Evolutionary conservation across 495 filamentous ascomycete species (phyloP), one percentile per base, ranked within the genome.

Genomic region (Aspergillus taichungensis): DNA sequence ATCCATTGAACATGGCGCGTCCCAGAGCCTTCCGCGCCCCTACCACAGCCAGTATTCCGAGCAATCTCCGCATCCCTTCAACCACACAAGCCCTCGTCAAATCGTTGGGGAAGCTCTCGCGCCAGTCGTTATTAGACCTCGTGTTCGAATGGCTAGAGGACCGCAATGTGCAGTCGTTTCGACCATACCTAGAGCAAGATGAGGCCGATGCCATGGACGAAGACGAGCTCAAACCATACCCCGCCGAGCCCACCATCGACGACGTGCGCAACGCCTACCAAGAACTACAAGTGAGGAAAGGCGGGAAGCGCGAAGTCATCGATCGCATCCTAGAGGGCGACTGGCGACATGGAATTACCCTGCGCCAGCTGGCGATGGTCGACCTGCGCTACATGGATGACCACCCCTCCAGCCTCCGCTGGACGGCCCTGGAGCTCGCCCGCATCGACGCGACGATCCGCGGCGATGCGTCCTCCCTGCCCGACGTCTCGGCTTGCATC

Each of bases 301-400:
- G 85, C 3, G 76, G 74, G 8, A 85, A 82, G 51, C 72, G 80
- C 37, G 87, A 94, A 56, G 75, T 91, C 5, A 66, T 86, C 6
- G 85, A 88, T 53, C 74, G 85, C 28, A 82, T 94, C 33, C 52
- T 84, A 0, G 82, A 89, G 46, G 85, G 85, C 35, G 88, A 94
- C 59, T 94, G 87, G 87, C 72, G 85, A 13, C 73, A 80, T 40
- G 88, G 88, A 1, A 66, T 94, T 13, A 82, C 76, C 1, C 63
- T 94, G 11, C 85, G 84, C 49, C 85, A 89, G 56, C 68, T 91
- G 4, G 87, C 85, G 38, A 89, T 87, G 74, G 80, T 82, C 11
- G 88, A 94, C 52, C 63, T 87, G 10, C 83, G 84, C 48, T 71
- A 87, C 56, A 69, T 91, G n/a, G 77, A 88, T 52, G 83, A 88